Evolutionary conservation across 805 yeast genomes (phyloP).

Genomic region (Hanseniaspora nectarophila): DNA sequence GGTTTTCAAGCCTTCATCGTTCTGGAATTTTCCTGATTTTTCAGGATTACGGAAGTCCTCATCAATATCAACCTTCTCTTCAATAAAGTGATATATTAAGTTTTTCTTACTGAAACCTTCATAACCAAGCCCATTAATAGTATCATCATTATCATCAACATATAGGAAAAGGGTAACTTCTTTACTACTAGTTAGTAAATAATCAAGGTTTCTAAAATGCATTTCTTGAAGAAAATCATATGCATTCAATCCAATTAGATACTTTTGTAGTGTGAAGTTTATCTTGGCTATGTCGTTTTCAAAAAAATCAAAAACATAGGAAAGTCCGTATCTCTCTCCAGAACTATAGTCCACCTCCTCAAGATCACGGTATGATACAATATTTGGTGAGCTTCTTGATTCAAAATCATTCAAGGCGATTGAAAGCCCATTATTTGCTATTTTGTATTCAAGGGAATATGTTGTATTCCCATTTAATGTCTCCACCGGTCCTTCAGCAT

Average conservation of each 20-base stretch:
- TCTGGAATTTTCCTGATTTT: constrained; percentile 18
- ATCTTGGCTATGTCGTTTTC: constrained; percentile 5
- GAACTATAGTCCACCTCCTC: not conserved
- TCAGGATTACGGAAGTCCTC: constrained; percentile 18
- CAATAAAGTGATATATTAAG: constrained; percentile 54
- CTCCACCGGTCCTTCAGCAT: constrained; percentile 15
- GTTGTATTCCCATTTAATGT: constrained; percentile 25
- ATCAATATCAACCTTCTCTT: constrained; percentile 32
- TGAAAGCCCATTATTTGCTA: constrained; percentile 27
- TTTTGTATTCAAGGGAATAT: constrained; percentile 17
- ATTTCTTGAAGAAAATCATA: constrained; percentile 59
- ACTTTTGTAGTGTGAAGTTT: constrained; percentile 45
- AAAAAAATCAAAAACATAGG: constrained; percentile 36
- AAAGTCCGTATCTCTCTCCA: constrained; percentile 32
- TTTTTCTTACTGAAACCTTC: constrained; percentile 28
- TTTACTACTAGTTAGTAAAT: constrained; percentile 51
- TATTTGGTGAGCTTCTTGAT: constrained; percentile 31
- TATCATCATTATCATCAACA: constrained; percentile 1
- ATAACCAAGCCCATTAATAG: constrained; percentile 28
- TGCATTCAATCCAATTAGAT: constrained; percentile 47
- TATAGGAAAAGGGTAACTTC: constrained; percentile 47
- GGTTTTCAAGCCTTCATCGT: not conserved
- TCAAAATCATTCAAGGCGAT: constrained; percentile 29
- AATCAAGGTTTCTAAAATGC: constrained; percentile 43
- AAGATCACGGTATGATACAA: constrained; percentile 25